These are phyloP conservation scores for Podospora tetraspora DNA, from an alignment of 495 filamentous ascomycete species.

Conservation along the genomic window DNA sequence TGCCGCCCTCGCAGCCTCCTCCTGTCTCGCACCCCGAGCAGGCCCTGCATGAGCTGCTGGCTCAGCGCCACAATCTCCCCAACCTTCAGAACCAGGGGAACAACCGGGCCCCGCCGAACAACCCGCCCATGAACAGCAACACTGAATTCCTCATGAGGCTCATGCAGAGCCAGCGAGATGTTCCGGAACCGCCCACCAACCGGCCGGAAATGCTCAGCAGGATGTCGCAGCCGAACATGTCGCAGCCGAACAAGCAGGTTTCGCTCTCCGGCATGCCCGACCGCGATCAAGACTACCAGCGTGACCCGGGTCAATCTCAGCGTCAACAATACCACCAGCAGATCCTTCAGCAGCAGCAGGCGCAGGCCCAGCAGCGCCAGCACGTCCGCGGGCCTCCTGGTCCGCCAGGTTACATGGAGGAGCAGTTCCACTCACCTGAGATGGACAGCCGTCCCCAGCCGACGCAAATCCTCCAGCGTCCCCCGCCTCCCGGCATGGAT, in stretches of 20 bases:
- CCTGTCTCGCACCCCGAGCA: constrained; percentile 44
- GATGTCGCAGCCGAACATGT: constrained; percentile 29
- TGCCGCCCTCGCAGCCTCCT: constrained; percentile 33
- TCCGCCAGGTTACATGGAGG: constrained; percentile 41
- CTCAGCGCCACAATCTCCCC: constrained; percentile 43
- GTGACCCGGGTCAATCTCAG: constrained; percentile 29
- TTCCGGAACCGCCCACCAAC: constrained; percentile 38
- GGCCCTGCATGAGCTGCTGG: constrained; percentile 49
- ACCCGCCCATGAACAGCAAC: constrained; percentile 41
- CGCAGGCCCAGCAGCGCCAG: background rate
- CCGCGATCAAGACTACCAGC: constrained; percentile 38
- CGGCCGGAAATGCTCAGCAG: constrained; percentile 33
- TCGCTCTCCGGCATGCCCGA: constrained; percentile 30
- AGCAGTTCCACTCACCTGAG: constrained; percentile 39
- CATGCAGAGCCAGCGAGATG: constrained; percentile 44
- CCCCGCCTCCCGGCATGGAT: constrained; percentile 47
- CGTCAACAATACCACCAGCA: constrained; percentile 30
- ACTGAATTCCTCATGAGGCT: constrained; percentile 52
- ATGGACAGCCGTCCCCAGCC: constrained; percentile 36
- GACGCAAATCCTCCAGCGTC: constrained; percentile 53
- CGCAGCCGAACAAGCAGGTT: constrained; percentile 22
- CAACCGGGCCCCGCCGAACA: constrained; percentile 34
- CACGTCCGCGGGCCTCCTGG: background rate
- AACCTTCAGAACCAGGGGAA: constrained; percentile 35
- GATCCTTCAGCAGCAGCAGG: constrained; percentile 18